phyloP scores from a whole-genome alignment of 2,329 filamentous ascomycete genomes.

The Capronia coronata region DNA sequence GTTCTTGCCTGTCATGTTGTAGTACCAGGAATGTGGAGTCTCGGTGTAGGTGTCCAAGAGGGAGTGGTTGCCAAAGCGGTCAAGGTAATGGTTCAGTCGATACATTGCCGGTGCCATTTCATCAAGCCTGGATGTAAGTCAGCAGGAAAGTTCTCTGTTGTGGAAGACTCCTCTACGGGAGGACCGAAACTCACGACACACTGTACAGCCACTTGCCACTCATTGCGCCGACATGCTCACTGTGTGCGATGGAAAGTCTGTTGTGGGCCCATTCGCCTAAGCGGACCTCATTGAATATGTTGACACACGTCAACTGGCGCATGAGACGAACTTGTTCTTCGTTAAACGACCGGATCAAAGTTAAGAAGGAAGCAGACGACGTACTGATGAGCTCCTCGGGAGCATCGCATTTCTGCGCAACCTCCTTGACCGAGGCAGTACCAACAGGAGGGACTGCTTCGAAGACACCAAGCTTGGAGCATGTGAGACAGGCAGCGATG shows the following conservation, averaged over 20 bases:
- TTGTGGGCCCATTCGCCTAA: constrained; percentile 32
- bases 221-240: constrained; percentile 5
- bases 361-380: neutral
- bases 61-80: constrained; percentile 15
- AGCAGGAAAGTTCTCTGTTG: neutral
- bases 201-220: constrained; percentile 10
- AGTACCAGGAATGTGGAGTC: constrained; percentile 27
- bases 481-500: constrained; percentile 15
- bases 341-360: neutral
- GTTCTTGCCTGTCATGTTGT: constrained; percentile 25
- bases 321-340: constrained; percentile 22
- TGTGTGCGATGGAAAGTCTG: constrained; percentile 25
- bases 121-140: constrained; percentile 17
- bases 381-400: constrained; percentile 29
- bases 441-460: constrained; percentile 29
- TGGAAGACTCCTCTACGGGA: neutral
- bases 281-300: constrained; percentile 28
- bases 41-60: constrained; percentile 17
- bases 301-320: constrained; percentile 31
- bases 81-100: constrained; percentile 27
- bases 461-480: constrained; percentile 26
- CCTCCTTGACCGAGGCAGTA: constrained; percentile 25
- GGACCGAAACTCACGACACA: constrained; percentile 6
- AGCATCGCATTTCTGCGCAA: constrained; percentile 21
- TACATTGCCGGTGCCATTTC: constrained; percentile 27